Evolutionary conservation across 202 grass and related monocot genomes (phyloP), one percentile per base, ranked within the genome.

Genomic region (Panicum virgatum): DNA sequence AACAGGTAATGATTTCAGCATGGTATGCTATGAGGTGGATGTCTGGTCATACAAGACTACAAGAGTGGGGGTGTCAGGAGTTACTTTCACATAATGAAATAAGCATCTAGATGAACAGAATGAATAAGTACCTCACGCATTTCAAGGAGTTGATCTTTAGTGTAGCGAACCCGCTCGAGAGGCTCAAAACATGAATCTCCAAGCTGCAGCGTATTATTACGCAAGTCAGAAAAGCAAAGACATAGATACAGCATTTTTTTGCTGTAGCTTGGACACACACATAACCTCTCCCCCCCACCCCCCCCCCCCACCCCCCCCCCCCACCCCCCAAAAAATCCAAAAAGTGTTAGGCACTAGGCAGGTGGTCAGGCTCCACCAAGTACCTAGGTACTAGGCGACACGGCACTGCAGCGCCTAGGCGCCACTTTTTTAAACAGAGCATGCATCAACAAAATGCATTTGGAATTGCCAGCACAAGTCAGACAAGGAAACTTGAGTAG

Each of bases 101-200:
- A 70, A 43, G 22, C n/a, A 62, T 14, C 15, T 26, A 51, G 7
- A 50, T 62, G 23, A 69, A 50, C 7, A 53, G 19, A 80, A 20
- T 0, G 4, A 44, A 68, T 76, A 71, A 61, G 72, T 91, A 97
- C 93, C 88, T 91, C 78, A 59, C 70, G 93, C 34, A 97, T 36
- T 73, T 93, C 85, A 60, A 97, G 57, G 85, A 97, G 83, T 75
- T 89, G 88, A 48, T 91, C 85, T 79, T 84, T 93, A 82, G 90
- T 87, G 84, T 97, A 93, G 56, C 39, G 19, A 30, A 89, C 86
- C 58, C 50, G 52, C 37, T 91, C 81, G 38, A 76, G 81, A 81
- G 72, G 83, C 42, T 85, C 90, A 73, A 91, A 91, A 26, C 44
- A 61, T 60, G 56, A 76, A 66, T 89, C 88, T 81, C 93, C 85